Percentiles rank a stretch among this genome's conserved stretches.
These are phyloP conservation scores for Malus sieversii DNA, from an alignment of 306 rosid species.

Conservation along the genomic window DNA sequence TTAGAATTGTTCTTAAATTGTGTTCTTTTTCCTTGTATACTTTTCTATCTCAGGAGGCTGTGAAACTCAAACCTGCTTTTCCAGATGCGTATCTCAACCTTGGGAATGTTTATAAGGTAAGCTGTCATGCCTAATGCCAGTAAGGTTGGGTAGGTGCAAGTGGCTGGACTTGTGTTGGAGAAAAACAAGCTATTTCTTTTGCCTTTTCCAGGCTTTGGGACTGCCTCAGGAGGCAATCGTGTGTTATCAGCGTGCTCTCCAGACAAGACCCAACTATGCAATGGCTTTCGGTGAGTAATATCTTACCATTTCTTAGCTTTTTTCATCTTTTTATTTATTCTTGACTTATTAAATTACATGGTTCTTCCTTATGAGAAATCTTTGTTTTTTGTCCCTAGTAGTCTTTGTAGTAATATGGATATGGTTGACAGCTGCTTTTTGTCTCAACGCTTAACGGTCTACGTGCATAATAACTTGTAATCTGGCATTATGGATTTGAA, in stretches of 20 bases:
- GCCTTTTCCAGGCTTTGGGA: slow-evolving; percentile 77
- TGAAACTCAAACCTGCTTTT: slow-evolving; percentile 91
- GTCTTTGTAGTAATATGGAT: neutral
- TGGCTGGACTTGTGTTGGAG: slow-evolving; percentile 36
- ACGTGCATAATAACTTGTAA: too few species aligned
- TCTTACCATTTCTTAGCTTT: neutral
- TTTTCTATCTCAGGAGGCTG: slow-evolving; percentile 68
- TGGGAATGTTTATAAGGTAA: slow-evolving; percentile 98
- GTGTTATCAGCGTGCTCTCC: slow-evolving; percentile 91
- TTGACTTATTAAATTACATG: neutral
- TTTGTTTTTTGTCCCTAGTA: neutral
- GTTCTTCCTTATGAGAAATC: neutral
- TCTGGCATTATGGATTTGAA: neutral
- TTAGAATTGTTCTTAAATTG: neutral
- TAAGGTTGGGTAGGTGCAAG: slow-evolving; percentile 42
- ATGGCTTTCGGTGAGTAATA: slow-evolving; percentile 78
- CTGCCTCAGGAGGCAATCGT: slow-evolving; percentile 92
- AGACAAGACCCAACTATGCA: slow-evolving; percentile 81
- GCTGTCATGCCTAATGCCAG: slow-evolving; percentile 36
- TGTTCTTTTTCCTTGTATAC: neutral
- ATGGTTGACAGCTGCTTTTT: too few species aligned
- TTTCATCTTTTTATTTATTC: neutral
- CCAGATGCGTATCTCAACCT: slow-evolving; percentile 99
- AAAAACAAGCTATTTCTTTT: slow-evolving; percentile 40
- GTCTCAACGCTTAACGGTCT: too few species aligned